Evolutionary conservation across 1,284 basidiomycete species (phyloP), one percentile per base, ranked within the genome.

Genomic region (Pyrrhoderma noxium): DNA sequence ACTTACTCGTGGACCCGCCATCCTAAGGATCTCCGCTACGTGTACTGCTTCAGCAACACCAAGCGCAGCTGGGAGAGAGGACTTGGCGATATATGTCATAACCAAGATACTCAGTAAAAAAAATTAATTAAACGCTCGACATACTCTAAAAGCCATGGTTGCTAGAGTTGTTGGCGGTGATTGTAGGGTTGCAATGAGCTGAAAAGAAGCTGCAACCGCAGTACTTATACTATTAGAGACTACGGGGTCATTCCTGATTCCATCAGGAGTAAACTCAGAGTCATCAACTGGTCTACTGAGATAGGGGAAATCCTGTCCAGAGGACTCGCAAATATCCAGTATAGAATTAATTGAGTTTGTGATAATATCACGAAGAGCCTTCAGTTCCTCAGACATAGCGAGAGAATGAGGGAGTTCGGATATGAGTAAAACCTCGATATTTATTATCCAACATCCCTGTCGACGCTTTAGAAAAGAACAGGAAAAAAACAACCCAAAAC

Each of bases 131-230:
- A 14, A 22, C 7, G 4, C 11, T 7, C 5, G n/a, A 44, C 47
- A 23, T 31, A 53, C 52, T 19, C 40, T 25, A 21, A 49, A 49
- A 18, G 52, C 47, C 25, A 42, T 37, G 3, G 22, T 49, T 8
- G 40, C 38, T 40, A 53, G 22, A 21, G 38, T 53, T 16, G 39
- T 41, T 2, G 60, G 62, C 0, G 70, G 67, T 14, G 65, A 61
- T 3, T 61, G 54, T 2, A 70, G 56, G 13, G 67, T 63, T 11
- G 65, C 65, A 13, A 62, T 64, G 2, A 73, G 61, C 52, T 73
- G 71, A 3, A 61, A 55, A 0, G 69, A 66, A 1, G 71, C 70
- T 2, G 70, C 65, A 16, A 61, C 59, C 40, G 70, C 64, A 8
- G 67, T 52, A 39, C 58, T 64, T 1, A 65, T 63, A 2, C 67